Evolutionary conservation across 73 alveolate species (phyloP).

Genomic region (Tetrahymena borealis): DNA sequence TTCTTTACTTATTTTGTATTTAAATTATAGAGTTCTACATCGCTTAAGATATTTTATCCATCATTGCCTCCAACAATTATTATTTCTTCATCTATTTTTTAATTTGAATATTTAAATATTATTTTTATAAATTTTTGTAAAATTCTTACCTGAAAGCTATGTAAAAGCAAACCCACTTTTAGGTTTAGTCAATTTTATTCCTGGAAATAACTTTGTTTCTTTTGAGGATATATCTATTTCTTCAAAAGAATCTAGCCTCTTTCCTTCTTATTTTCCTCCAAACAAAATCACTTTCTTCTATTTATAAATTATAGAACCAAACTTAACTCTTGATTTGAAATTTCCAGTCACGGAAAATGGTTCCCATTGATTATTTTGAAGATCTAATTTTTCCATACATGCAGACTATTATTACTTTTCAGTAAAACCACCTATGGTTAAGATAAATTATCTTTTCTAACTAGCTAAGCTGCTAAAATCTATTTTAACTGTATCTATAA

Average conservation of each 20-base stretch:
- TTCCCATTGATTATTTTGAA: not conserved
- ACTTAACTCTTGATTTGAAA: not conserved
- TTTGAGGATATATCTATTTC: slow-evolving; percentile 44
- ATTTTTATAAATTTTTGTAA: not conserved
- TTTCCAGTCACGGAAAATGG: not conserved
- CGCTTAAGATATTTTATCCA: slow-evolving; percentile 49
- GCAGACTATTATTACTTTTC: not conserved
- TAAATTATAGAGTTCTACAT: slow-evolving; percentile 56
- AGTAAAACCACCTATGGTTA: not conserved
- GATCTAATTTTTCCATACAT: not conserved
- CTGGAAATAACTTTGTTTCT: slow-evolving; percentile 25
- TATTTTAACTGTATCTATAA: not conserved
- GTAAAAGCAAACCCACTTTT: slow-evolving; percentile 71
- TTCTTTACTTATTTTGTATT: slow-evolving; percentile 54
- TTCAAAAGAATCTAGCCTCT: slow-evolving; percentile 56
- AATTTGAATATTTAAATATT: not conserved
- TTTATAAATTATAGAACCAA: not conserved
- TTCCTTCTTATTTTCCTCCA: slow-evolving; percentile 81
- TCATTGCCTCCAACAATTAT: slow-evolving; percentile 78
- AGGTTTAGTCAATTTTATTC: slow-evolving; percentile 44
- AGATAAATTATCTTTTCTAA: not conserved
- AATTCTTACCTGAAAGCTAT: not conserved
- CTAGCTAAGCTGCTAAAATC: not conserved
- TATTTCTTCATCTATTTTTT: slow-evolving; percentile 29
- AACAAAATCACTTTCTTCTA: slow-evolving; percentile 42